Base-by-base conservation (phyloP, 345 rosid species). In the Fremontodendron californicum region DNA sequence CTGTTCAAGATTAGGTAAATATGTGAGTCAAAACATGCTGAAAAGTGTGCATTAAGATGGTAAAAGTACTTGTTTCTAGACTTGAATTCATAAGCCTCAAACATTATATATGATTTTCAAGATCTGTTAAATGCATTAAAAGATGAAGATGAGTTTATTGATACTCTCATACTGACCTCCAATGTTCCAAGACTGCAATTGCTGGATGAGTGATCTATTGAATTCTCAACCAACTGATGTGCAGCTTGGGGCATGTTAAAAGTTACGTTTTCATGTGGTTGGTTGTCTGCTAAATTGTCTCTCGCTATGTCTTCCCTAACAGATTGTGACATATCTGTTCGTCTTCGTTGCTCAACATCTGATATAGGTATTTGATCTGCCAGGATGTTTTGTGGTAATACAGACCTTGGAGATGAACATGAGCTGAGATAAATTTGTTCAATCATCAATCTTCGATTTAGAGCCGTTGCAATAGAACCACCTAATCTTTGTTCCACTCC, bases 391-490 rank as follows among this genome's bases (percentile, higher is more conserved):
- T 74, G 85, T 64, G 77, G 80, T 74, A 88, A 77, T 63, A 87
- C 89, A 40, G 91, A 87, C 77, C 75, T 83, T 23, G 90, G 91
- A 69, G 88, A 88, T 29, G 89, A 71, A 79, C 75, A 78, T 55
- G 88, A 80, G 80, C 39, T 29, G n/a, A 52, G 39, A 74, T 75
- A 45, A 43, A 54, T 31, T 42, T 81, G 85, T 43, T 78, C 83
- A 35, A 40, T 39, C 52, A 40, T 13, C 3, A 65, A 42, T 62
- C 79, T 77, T 48, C 35, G 79, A 18, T 42, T 82, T 8, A 5
- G 23, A 25, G 71, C 16, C 27, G 78, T 74, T 55, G 77, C 15
- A 31, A 64, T 31, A 31, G 81, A 75, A 43, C 70, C 64, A 75
- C 45, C 73, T 31, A 27, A 65, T 33, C 49, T 71, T 73, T 67